Evolutionary conservation across 2,329 filamentous ascomycete species (phyloP).

Genomic region (Trichoderma afroharzianum): DNA sequence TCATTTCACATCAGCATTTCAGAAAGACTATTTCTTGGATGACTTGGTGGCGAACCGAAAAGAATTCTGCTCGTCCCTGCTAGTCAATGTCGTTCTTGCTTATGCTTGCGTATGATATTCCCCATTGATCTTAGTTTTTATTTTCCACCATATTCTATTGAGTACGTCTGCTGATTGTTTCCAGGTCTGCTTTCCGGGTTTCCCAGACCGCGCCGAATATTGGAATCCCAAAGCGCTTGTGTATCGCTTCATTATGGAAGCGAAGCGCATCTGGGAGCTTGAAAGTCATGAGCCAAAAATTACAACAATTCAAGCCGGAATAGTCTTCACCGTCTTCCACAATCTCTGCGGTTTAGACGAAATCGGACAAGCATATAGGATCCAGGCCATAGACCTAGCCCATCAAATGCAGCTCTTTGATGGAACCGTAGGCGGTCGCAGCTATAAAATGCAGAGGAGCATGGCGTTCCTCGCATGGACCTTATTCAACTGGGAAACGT

Average conservation of each 20-base stretch:
- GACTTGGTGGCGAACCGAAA: constrained; percentile 13
- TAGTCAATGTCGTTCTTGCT: background rate
- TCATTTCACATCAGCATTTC: constrained; percentile 16
- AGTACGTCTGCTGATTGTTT: background rate
- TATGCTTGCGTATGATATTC: background rate
- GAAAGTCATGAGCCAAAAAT: background rate
- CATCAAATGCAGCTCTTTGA: background rate
- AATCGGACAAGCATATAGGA: background rate
- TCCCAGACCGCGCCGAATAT: background rate
- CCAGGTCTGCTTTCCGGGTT: background rate
- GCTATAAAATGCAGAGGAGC: background rate
- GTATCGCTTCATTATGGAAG: constrained; percentile 5
- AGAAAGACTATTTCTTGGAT: constrained; percentile 22
- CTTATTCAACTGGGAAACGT: constrained; percentile 12
- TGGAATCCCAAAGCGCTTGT: constrained; percentile 15
- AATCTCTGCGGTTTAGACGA: background rate
- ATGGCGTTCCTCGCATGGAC: constrained; percentile 11
- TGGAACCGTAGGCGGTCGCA: background rate
- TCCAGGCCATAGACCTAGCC: background rate
- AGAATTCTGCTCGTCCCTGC: background rate
- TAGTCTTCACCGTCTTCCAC: constrained; percentile 6
- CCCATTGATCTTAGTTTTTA: background rate
- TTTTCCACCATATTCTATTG: background rate
- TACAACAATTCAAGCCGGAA: constrained; percentile 11
- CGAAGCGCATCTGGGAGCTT: constrained; percentile 14